Evolutionary conservation across 257 asterid genomes (phyloP), one percentile per base, ranked within the genome.

Genomic region (Scutellaria minor): DNA sequence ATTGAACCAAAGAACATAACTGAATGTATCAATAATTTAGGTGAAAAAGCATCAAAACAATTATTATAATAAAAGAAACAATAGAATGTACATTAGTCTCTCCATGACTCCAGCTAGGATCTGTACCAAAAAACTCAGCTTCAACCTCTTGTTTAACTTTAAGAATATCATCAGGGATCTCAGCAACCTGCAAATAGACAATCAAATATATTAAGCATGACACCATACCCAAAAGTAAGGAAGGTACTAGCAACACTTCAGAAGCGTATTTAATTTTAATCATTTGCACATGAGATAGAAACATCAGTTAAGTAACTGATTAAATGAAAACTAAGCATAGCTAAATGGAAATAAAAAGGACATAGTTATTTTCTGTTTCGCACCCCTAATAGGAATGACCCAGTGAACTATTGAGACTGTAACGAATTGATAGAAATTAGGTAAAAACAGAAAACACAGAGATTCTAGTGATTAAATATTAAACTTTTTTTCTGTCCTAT

Each of bases 51-150:
- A 6, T 15, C 50, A 58, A 70, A 41, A 15, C 40, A 59, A 77
- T 41, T 78, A 70, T 31, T 5, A 27, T n/a, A 24, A 60, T n/a
- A 22, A 39, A 59, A 14, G 13, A 53, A 27, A 66, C 46, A 35
- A 7, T 37, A 12, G 3, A 45, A 78, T 93, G 78, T 81, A 95
- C 99, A 84, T 67, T 87, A 60, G 46, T 83, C 80, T 92, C 97
- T 44, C 66, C 89, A 60, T 78, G 94, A 22, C 74, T 79, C 97
- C 96, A 90, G 75, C 66, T 84, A 53, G 92, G 90, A 58, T 92
- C 96, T 64, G 85, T 69, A 13, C 96, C 96, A 83, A 89, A 86
- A 86, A 84, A 86, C 66, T 95, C 99, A 75, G 92, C 84, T 75
- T 86, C 97, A 78, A 92, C 84, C 77, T 88, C 97, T 81, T 81